phyloP scores from a whole-genome alignment of 306 rosid species.

The Fragaria vesca region DNA sequence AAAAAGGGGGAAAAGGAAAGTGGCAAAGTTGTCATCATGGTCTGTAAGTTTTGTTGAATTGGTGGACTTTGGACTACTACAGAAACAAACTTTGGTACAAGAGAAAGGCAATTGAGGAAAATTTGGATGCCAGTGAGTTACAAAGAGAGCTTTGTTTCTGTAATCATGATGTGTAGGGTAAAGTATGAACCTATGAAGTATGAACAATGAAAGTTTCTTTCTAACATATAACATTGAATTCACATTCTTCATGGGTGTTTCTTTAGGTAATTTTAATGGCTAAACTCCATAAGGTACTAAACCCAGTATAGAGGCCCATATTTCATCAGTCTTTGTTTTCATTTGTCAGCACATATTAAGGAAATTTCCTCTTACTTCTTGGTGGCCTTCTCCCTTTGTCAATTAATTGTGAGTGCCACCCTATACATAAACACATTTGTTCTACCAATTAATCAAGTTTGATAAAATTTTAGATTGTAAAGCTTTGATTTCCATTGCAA shows the following conservation, averaged over 20 bases:
- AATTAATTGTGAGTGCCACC: constrained; percentile 33
- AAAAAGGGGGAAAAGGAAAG: constrained; percentile 38
- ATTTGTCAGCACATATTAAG: constrained; percentile 33
- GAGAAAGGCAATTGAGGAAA: constrained; percentile 34
- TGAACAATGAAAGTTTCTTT: constrained; percentile 23
- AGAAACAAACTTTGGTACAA: constrained; percentile 45
- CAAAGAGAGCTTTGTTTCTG: constrained; percentile 18
- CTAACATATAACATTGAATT: constrained; percentile 17
- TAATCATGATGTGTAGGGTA: constrained; percentile 36
- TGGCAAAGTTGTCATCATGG: constrained; percentile 50
- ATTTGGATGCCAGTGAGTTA: constrained; percentile 26
- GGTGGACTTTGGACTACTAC: constrained; percentile 37
- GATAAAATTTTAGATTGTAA: constrained; percentile 17
- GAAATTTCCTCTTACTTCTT: constrained; percentile 49
- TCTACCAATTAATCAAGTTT: constrained; percentile 21
- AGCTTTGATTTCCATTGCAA: constrained; percentile 34
- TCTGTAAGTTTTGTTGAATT: constrained; percentile 30
- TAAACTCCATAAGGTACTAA: not conserved
- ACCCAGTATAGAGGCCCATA: not conserved
- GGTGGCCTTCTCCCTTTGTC: constrained; percentile 31
- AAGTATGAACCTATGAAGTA: constrained; percentile 18
- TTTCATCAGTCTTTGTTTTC: constrained; percentile 23
- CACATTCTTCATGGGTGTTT: constrained; percentile 1
- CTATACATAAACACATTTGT: not conserved
- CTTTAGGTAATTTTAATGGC: not conserved